Base-by-base conservation (phyloP, 352 stramenopile species). In the Phytophthora citricola region DNA sequence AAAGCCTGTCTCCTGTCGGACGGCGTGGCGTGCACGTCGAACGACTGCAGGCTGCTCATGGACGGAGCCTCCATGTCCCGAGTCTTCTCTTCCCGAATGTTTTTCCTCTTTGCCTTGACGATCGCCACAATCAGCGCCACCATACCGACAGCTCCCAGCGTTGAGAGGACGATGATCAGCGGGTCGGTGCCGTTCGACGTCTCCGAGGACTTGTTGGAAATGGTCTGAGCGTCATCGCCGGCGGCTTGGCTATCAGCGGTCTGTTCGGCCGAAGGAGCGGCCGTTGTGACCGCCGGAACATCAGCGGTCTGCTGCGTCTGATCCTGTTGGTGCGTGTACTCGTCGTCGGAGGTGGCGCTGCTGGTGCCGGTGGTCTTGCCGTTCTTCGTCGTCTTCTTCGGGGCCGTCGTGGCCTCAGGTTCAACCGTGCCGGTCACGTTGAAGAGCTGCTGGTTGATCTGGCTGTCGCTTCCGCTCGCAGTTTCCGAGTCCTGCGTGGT, bases 51-150 rank as follows among this genome's bases (percentile, higher is more conserved):
- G 22, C 59, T 71, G 8, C 66, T 27, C 65, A 78, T 68, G 27
- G 70, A 71, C 20, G 52, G 60, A 1, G 29, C 46, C 32, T 72
- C 65, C 5, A 69, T 34, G 34, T 78, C 65, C 17, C 60, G 70
- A 6, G 41, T 56, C 65, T 78, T 78, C 29, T 71, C 43, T 14
- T 78, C 59, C 10, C 48, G 45, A 29, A 78, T 68, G n/a, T 52
- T 70, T 27, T 75, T 75, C 50, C 53, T 71, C 58, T 71, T 78
- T 36, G 50, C 65, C 8, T 69, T 52, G 29, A 75, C 60, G 26
- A 78, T 53, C 5, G 69, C 38, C 12, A 65, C 65, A 50, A 78
- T 63, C 14, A 74, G 59, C 1, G 70, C 65, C 20, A 78, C 59
- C 2, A 68, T n/a, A 20, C 58, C 70, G 3, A 78, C 43, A 27